These are phyloP conservation scores for Calcarisporium arbuscula DNA, from an alignment of 2,329 filamentous ascomycete genomes.

Conservation along the genomic window DNA sequence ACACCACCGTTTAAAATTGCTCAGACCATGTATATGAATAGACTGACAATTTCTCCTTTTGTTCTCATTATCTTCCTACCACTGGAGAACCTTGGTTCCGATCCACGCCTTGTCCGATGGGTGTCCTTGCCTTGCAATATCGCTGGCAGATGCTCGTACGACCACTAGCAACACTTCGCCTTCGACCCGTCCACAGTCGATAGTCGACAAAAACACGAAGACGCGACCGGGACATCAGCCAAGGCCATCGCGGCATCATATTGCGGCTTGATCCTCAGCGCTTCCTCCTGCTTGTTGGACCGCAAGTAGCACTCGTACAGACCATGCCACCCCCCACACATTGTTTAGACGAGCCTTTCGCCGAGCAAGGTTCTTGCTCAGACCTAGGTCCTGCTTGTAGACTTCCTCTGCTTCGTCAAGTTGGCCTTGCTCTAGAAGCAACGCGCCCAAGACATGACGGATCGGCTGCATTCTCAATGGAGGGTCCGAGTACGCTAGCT, in stretches of 20 bases:
- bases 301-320: constrained; percentile 63
- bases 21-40: too few relatives aligned
- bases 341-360: constrained; percentile 62
- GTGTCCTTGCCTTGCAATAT: too few relatives aligned
- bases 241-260: constrained; percentile 45
- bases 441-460: constrained; percentile 60
- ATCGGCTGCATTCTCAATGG: constrained; percentile 73
- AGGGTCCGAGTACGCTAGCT: constrained; percentile 62
- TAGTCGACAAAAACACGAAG: constrained; percentile 16
- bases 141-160: too few relatives aligned
- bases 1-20: too few relatives aligned
- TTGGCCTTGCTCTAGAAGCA: constrained; percentile 57
- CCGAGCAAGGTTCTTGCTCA: constrained; percentile 51
- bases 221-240: constrained; percentile 51
- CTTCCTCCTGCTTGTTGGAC: constrained; percentile 37
- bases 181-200: too few relatives aligned
- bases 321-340: constrained; percentile 66
- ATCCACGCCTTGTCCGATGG: too few relatives aligned
- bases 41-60: too few relatives aligned
- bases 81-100: too few relatives aligned
- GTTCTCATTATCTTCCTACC: too few relatives aligned
- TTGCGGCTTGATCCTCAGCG: constrained; percentile 33
- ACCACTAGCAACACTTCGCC: too few relatives aligned
- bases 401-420: constrained; percentile 47
- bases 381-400: constrained; percentile 54